These are phyloP conservation scores for Phytophthora capsici DNA, from an alignment of 352 stramenopile genomes.

Conservation along the genomic window DNA sequence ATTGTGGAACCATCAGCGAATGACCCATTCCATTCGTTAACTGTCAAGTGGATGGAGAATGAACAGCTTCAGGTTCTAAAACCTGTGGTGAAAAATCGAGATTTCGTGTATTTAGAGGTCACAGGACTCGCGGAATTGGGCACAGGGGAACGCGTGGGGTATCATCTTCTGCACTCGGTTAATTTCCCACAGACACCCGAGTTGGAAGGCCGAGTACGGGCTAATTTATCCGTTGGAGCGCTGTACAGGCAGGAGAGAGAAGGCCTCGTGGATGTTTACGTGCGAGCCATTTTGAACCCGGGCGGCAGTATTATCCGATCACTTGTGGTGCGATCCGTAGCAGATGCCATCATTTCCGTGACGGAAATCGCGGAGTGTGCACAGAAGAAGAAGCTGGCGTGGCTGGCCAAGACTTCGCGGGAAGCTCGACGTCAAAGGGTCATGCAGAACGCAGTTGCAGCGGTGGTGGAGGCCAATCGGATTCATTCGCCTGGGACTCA, in stretches of 20 bases:
- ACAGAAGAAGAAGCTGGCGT: constrained; percentile 47
- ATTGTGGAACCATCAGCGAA: constrained; percentile 48
- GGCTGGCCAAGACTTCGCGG: constrained; percentile 26
- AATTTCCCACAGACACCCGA: constrained; percentile 41
- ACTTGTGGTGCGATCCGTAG: constrained; percentile 28
- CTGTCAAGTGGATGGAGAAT: constrained; percentile 51
- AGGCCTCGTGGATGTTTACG: constrained; percentile 45
- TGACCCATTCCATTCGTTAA: constrained; percentile 52
- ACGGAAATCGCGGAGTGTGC: constrained; percentile 36
- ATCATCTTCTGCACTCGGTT: constrained; percentile 65
- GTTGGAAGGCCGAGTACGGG: constrained; percentile 33
- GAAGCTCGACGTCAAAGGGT: constrained; percentile 10
- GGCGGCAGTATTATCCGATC: constrained; percentile 39
- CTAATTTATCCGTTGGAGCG: constrained; percentile 43
- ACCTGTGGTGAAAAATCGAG: constrained; percentile 53
- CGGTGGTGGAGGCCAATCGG: constrained; percentile 18
- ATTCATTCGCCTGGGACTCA: constrained; percentile 20
- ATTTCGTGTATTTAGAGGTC: constrained; percentile 64
- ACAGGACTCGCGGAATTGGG: constrained; percentile 44
- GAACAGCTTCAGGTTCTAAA: constrained; percentile 26
- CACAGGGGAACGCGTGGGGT: constrained; percentile 57
- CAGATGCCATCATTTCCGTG: constrained; percentile 38
- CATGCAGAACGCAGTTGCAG: constrained; percentile 22
- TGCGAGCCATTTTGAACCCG: constrained; percentile 40
- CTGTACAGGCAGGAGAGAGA: constrained; percentile 49